Base-by-base conservation (phyloP, 1,284 basidiomycete species). In the Leccinum cinnamomeum region DNA sequence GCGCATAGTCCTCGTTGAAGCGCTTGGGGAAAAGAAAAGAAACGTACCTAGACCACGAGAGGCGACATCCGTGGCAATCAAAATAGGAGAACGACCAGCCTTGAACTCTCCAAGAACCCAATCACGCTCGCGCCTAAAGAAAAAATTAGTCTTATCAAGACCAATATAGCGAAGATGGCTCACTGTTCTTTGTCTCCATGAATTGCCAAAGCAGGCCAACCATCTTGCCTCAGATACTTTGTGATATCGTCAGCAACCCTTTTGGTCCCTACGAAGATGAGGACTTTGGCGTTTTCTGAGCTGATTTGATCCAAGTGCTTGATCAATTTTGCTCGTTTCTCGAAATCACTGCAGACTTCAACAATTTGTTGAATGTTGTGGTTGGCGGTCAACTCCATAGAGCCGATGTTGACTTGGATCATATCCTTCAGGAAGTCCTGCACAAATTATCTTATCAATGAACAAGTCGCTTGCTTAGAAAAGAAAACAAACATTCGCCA, bases 71-170 rank as follows among this genome's bases (percentile, higher is more conserved):
- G 94, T 97, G 79, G 96, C 96, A 76, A 99, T 96, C 79, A 99
- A 87, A 78, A 99, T 98, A 12, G 97, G 97, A 63, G 94, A 96
- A 67, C 95, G 90, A 72, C 97, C 95, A 63, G 93, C 91, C 83
- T 98, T 98, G 87, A 99, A 99, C 80, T 99, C 97, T 77, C 90
- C 84, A 58, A 99, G 83, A 56, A 99, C 97, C 97, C 97, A 99
- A 77, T 99, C 97, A 82, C 97, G 95, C 81, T 98, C 95, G 69
- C 95, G 94, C 75, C 94, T 96, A 16, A 30, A 55, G 68, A 58
- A n/a, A 65, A 65, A 65, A 65, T 73, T 58, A 62, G 66, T 61
- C 25, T 60, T 6, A 60, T 64, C 64, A 3, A 65, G 62, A 56
- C 51, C 65, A 41, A 62, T 54, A 57, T 53, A 46, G 51, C 12